phyloP scores from a whole-genome alignment of 768 basidiomycete genomes.

The Russula lepida region DNA sequence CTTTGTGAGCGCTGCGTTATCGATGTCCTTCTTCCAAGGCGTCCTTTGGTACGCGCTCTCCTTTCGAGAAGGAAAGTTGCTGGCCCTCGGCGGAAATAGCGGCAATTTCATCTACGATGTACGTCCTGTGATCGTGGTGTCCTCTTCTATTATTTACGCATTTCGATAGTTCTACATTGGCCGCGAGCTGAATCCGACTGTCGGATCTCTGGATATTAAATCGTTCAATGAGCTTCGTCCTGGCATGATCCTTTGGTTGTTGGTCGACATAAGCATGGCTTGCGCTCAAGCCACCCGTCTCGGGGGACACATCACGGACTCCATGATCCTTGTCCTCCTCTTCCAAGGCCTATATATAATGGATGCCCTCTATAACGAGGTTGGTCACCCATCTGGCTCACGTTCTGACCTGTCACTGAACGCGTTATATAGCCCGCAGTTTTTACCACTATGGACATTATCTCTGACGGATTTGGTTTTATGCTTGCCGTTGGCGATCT shows the following conservation, averaged over 20 bases:
- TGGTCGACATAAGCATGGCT: slow-evolving; percentile 83
- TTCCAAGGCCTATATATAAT: slow-evolving; percentile 86
- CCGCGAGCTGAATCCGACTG: slow-evolving; percentile 86
- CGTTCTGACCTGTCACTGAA: background rate
- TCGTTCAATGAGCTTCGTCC: slow-evolving; percentile 78
- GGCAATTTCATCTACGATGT: slow-evolving; percentile 89
- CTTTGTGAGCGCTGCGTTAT: slow-evolving; percentile 70
- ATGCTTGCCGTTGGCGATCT: slow-evolving; percentile 95
- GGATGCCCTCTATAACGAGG: slow-evolving; percentile 89
- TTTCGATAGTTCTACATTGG: slow-evolving; percentile 76
- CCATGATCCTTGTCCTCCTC: slow-evolving; percentile 79
- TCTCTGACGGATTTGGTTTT: slow-evolving; percentile 95
- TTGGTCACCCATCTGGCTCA: slow-evolving; percentile 26
- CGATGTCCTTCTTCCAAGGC: slow-evolving; percentile 74
- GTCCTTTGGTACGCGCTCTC: slow-evolving; percentile 60
- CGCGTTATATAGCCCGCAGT: slow-evolving; percentile 57
- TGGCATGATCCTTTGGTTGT: slow-evolving; percentile 84
- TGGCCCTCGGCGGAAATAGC: slow-evolving; percentile 90
- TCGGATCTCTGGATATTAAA: slow-evolving; percentile 70
- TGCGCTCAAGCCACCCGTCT: slow-evolving; percentile 84
- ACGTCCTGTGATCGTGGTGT: slow-evolving; percentile 27
- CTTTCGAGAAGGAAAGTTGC: slow-evolving; percentile 58
- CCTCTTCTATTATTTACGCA: background rate
- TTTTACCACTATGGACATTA: slow-evolving; percentile 96
- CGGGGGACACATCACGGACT: slow-evolving; percentile 74